Percentiles rank a stretch among this genome's conserved stretches.
Evolutionary conservation across 495 filamentous ascomycete species (phyloP).

Genomic region (Evernia prunastri): DNA sequence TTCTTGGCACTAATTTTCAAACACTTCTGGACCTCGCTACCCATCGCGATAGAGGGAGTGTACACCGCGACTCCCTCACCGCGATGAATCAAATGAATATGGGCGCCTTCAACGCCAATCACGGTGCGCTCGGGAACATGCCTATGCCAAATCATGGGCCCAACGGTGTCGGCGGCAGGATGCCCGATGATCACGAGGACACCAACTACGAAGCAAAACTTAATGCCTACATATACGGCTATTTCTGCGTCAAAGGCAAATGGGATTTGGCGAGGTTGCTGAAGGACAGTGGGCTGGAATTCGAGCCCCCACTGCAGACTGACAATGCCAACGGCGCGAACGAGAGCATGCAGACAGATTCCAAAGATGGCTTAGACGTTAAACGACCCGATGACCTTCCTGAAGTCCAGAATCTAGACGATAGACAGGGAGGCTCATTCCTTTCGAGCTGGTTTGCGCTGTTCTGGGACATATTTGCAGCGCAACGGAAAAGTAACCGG

Average conservation of each 20-base stretch:
- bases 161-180: constrained; percentile 43
- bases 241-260: constrained; percentile 78
- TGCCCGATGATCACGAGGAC: constrained; percentile 36
- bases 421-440: constrained; percentile 65
- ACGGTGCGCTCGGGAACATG: constrained; percentile 56
- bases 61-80: not conserved
- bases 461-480: constrained; percentile 91
- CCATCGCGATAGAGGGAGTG: constrained; percentile 5
- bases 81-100: constrained; percentile 73
- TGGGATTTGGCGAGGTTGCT: constrained; percentile 72
- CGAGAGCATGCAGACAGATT: constrained; percentile 79
- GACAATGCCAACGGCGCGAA: constrained; percentile 70
- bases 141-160: constrained; percentile 69
- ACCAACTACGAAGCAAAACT: constrained; percentile 48
- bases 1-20: constrained; percentile 12
- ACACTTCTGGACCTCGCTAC: constrained; percentile 4
- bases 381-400: constrained; percentile 78
- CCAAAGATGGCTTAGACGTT: constrained; percentile 64
- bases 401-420: constrained; percentile 56
- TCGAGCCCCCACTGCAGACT: constrained; percentile 54
- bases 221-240: constrained; percentile 97
- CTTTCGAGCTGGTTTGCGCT: constrained; percentile 91
- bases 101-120: constrained; percentile 58
- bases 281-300: constrained; percentile 51
- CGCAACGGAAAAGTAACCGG: constrained; percentile 53